Base-by-base conservation (phyloP, 1,284 basidiomycete genomes). In the Xerocomus nothofagi region DNA sequence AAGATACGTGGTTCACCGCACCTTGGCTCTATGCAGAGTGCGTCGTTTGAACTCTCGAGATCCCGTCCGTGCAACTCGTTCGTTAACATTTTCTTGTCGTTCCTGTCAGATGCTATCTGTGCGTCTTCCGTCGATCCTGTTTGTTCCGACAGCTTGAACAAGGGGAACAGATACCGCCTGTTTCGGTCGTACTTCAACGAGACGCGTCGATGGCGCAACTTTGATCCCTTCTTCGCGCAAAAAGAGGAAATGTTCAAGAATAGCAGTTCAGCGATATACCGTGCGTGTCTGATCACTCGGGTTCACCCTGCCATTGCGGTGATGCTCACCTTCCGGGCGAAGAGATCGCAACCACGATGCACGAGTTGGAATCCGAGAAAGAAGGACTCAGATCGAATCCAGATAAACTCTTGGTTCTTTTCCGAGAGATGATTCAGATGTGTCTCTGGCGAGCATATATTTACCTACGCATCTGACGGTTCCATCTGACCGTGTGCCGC, bases 1-100 rank as follows among this genome's bases (percentile, higher is more conserved):
- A 81, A 54, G 78, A 86, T 57, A 90, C 86, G 0, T 99, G 96
- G 96, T 93, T 94, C 66, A 88, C 81, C 2, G 84, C 91, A 8
- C 90, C 93, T 4, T 98, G 95, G 93, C 77, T 99, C 12, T 98
- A 81, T 66, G 91, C 93, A 52, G 96, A 98, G 83, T 97, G 75
- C 61, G 81, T 68, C 27, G 4, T 27, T 38, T 8, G n/a, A n/a
- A 26, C 9, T 12, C 10, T 27, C 1, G 30, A n/a, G 26, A 21
- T 34, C 39, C 32, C 31, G 3, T 39, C 11, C 39, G 23, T 32
- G 26, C 37, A 40, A 27, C 6, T 39, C 47, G 15, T 12, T 17
- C 14, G 27, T 26, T 40, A 17, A 51, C 20, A 17, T 44, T 47
- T 42, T 41, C 32, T 47, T 21, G 18, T 9, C 8, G 1, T 50